Percentiles rank a stretch among this genome's conserved stretches.
Conservation (phyloP, 2,329 filamentous ascomycete species). For the Tolypocladium endophyticum region DNA sequence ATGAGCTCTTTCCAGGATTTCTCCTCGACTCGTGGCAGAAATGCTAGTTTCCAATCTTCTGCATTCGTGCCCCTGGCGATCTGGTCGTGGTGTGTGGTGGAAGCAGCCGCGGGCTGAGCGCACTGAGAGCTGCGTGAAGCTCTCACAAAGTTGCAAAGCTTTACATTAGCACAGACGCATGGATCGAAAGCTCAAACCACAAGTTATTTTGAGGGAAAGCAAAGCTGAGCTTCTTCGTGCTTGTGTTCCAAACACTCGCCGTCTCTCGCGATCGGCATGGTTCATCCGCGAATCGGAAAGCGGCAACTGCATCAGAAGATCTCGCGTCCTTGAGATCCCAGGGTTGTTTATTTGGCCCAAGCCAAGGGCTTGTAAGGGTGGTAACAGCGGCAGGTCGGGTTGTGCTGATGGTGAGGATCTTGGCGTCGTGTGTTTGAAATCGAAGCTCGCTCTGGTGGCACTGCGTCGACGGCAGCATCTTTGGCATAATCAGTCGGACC, state of each 20-base stretch:
- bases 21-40: too few species aligned
- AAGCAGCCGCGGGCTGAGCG: too few species aligned
- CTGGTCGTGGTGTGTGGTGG: too few species aligned
- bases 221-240: neutral
- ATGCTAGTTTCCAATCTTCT: too few species aligned
- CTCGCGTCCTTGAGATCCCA: neutral
- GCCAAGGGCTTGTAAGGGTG: neutral
- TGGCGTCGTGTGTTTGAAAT: neutral
- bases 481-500: neutral
- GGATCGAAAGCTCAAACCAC: neutral
- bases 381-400: neutral
- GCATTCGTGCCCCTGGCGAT: neutral
- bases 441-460: neutral
- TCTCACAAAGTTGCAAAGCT: neutral
- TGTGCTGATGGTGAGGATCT: neutral
- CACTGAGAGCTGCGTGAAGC: too few species aligned
- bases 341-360: neutral
- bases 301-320: neutral
- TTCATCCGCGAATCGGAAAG: neutral
- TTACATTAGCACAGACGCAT: neutral
- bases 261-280: neutral
- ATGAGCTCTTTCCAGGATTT: too few species aligned
- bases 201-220: neutral
- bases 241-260: neutral
- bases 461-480: neutral